phyloP scores from a whole-genome alignment of 225 moss, liverwort and hornwort genomes.

The Bryoerythrophyllum caledonicum region DNA sequence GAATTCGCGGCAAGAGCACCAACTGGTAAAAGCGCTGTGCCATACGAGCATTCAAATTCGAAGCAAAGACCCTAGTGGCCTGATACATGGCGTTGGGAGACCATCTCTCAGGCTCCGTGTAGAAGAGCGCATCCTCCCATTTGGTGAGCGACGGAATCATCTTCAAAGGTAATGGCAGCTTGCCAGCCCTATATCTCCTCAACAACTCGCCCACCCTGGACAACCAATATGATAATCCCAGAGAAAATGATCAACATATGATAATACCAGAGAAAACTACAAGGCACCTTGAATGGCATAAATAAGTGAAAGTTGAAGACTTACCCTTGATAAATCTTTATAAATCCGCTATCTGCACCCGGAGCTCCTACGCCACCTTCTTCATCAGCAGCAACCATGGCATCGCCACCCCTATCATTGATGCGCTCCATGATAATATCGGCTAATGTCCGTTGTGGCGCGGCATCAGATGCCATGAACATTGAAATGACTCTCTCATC shows the following conservation, averaged over 20 bases:
- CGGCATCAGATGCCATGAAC: constrained; percentile 82
- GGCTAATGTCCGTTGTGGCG: constrained; percentile 76
- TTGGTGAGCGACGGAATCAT: constrained; percentile 88
- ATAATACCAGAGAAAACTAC: constrained; percentile 2
- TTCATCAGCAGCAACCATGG: constrained; percentile 39
- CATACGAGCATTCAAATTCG: constrained; percentile 94
- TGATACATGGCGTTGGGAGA: constrained; percentile 96
- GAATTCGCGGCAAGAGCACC: constrained; percentile 84
- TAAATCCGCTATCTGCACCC: constrained; percentile 76
- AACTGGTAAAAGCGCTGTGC: constrained; percentile 87
- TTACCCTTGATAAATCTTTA: constrained; percentile 91
- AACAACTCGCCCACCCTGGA: constrained; percentile 88
- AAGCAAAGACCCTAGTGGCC: constrained; percentile 95
- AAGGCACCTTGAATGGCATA: neutral
- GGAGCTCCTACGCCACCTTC: constrained; percentile 74
- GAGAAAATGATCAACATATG: neutral
- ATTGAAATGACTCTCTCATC: constrained; percentile 78
- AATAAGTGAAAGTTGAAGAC: neutral
- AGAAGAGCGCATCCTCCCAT: constrained; percentile 90
- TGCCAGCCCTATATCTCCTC: constrained; percentile 87
- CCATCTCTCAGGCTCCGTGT: constrained; percentile 95
- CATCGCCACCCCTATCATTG: constrained; percentile 68
- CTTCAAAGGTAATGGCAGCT: constrained; percentile 95
- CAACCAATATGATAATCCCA: neutral
- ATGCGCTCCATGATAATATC: constrained; percentile 97